Base-by-base conservation (phyloP, 768 basidiomycete genomes). In the Kwoniella sp. region DNA sequence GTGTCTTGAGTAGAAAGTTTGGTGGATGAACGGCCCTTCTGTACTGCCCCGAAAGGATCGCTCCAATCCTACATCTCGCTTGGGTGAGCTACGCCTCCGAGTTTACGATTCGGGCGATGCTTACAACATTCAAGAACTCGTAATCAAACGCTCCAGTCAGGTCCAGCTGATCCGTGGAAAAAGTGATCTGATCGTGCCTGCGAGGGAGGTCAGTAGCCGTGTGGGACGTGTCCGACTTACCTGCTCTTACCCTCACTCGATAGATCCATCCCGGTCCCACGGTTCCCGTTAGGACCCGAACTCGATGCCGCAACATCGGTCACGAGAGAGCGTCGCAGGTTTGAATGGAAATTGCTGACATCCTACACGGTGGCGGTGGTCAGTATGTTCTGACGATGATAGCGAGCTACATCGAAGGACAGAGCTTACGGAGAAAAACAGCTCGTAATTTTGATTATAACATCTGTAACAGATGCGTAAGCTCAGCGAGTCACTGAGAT, bases 261-360 rank as follows among this genome's bases (percentile, higher is more conserved):
- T 82, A 89, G 84, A 69, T 89, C 84, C 25, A 88, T 76, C 17
- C 59, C 49, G 19, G 43, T 29, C 3, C 50, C n/a, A n/a, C n/a
- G n/a, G n/a, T n/a, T n/a, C n/a, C n/a, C n/a, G n/a, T n/a, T n/a
- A n/a, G n/a, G n/a, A 8, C 76, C 78, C 43, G 55, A 20, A 37
- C 74, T n/a, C 70, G 29, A 47, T 26, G 1, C 76, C 73, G 78
- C 75, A 80, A 57, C 85, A 60, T 49, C 90, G 84, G 57, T 84
- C 79, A 50, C 50, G 31, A 88, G 80, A 3, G 86, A 81, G 66
- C 87, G 87, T 76, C 87, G 89, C 39, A 93, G 77, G 10, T 84
- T 79, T 32, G 82, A 77, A 58, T 85, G 87, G 64, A 88, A 89
- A 17, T 79, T 80, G 28, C 82, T 84, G 29, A 90, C 87, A 70